Conservation (phyloP, 768 basidiomycete genomes). For the Harrya chromipes region DNA sequence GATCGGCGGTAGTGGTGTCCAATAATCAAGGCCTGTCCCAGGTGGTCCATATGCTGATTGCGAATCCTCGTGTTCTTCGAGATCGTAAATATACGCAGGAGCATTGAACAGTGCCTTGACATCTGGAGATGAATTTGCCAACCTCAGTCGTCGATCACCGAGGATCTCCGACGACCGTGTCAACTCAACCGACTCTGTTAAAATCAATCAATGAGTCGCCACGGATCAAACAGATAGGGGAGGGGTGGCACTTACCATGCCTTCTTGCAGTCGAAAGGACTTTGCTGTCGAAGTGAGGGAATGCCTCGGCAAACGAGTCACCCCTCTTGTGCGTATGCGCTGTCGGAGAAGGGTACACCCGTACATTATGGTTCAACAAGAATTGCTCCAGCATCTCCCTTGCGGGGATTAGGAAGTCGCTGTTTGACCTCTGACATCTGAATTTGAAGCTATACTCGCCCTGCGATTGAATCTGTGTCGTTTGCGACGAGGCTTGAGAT, state of each 20-base stretch:
- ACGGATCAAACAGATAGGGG: constrained; percentile 1
- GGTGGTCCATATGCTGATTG: constrained; percentile 55
- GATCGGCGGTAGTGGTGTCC: constrained; percentile 74
- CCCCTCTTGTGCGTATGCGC: constrained; percentile 81
- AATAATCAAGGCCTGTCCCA: constrained; percentile 60
- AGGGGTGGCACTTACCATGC: constrained; percentile 42
- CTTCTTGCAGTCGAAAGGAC: constrained; percentile 77
- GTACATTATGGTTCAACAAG: constrained; percentile 77
- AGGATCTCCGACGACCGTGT: constrained; percentile 60
- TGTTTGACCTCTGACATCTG: constrained; percentile 91
- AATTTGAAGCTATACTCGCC: constrained; percentile 92
- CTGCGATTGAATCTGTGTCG: constrained; percentile 18
- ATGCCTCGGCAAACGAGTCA: constrained; percentile 93
- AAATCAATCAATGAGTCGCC: constrained; percentile 9
- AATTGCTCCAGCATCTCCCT: constrained; percentile 93
- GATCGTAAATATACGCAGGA: constrained; percentile 76
- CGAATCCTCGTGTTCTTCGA: constrained; percentile 68
- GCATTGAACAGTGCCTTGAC: constrained; percentile 94
- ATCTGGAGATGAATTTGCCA: constrained; percentile 89
- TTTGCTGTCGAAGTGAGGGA: constrained; percentile 96
- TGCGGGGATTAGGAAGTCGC: constrained; percentile 86
- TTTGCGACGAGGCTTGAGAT: constrained; percentile 20
- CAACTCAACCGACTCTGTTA: constrained; percentile 71
- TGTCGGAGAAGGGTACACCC: constrained; percentile 75
- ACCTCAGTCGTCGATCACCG: constrained; percentile 69